Evolutionary conservation across 257 asterid genomes (phyloP).

Genomic region (Verbascum thapsus): DNA sequence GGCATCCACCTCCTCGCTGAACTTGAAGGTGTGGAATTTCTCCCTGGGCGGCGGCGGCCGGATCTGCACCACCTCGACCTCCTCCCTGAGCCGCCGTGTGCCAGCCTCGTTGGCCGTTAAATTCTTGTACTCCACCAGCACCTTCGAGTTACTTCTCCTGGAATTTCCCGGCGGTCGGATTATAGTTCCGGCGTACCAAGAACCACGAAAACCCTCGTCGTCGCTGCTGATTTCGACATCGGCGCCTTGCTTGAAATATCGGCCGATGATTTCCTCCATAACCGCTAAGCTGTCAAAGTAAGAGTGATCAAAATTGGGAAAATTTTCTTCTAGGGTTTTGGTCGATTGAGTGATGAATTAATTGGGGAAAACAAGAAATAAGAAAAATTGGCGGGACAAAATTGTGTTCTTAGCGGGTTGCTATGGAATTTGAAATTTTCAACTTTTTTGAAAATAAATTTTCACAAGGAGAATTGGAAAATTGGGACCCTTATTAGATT

Average conservation of each 20-base stretch:
- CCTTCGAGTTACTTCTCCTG: constrained; percentile 14
- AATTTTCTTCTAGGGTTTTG: constrained; percentile 7
- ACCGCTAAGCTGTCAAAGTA: background rate
- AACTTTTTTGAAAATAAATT: background rate
- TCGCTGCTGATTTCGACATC: constrained; percentile 66
- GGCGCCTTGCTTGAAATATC: constrained; percentile 51
- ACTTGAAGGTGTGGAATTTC: constrained; percentile 33
- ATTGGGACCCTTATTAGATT: too few relatives aligned
- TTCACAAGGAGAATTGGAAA: too few relatives aligned
- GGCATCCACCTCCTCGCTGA: constrained; percentile 76
- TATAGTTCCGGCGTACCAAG: constrained; percentile 69
- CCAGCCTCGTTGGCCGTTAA: constrained; percentile 45
- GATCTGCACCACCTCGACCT: constrained; percentile 43
- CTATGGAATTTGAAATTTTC: constrained; percentile 3
- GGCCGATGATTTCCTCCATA: constrained; percentile 23
- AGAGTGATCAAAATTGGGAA: background rate
- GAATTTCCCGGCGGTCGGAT: constrained; percentile 35
- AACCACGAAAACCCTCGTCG: constrained; percentile 65
- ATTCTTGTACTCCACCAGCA: constrained; percentile 62
- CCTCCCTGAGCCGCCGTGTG: constrained; percentile 45
- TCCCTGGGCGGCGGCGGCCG: constrained; percentile 70
- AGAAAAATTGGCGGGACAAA: constrained; percentile 27
- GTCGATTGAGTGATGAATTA: background rate
- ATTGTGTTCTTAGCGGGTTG: background rate
- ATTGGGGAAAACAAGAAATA: background rate